Evolutionary conservation across 108 stramenopile species (phyloP), one percentile per base, ranked within the genome.

Genomic region (Skeletonema potamos): DNA sequence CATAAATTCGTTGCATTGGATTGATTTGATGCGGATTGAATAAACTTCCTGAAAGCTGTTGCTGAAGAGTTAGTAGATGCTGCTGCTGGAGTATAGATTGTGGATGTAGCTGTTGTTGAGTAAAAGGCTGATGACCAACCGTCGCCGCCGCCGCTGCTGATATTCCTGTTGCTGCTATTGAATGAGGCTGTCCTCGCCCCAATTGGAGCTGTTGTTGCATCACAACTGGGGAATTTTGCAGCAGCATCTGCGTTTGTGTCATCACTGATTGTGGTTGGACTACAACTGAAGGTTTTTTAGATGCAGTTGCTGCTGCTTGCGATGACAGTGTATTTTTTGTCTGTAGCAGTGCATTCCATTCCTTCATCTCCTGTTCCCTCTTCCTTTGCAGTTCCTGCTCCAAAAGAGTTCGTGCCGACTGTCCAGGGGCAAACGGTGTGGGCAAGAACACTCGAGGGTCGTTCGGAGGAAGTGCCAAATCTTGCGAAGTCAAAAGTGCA

Each of bases 371-470:
- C 27, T 44, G 22, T 17, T 20, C 29, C 22, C 10, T 17, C 28
- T 22, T 22, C 20, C 20, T 18, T 17, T 30, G 11, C 7, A 58
- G 4, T 28, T 28, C 6, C 15, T 37, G 34, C 36, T 58, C 56
- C 37, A 43, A 54, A 15, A 68, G 56, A n/a, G 67, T 58, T 28
- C 28, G 26, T 41, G 67, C 67, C 27, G 26, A 39, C 67, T 68
- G 56, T 27, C 67, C 67, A 2, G 67, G 67, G 26, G 67, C 67
- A 15, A 68, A 68, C 34, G 67, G 67, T n/a, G 67, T 68, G 30
- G 67, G 67, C 41, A 36, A 12, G 4, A 68, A 68, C 2, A 18
- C 27, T 28, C 51, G 54, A 37, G 67, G 57, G 28, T 68, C 67
- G 27, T 68, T 68, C 1, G 56, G 32, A 39, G 66, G 55, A 39